These are phyloP conservation scores for Nitzschia putrida DNA, from an alignment of 108 stramenopile genomes.

Conservation along the genomic window DNA sequence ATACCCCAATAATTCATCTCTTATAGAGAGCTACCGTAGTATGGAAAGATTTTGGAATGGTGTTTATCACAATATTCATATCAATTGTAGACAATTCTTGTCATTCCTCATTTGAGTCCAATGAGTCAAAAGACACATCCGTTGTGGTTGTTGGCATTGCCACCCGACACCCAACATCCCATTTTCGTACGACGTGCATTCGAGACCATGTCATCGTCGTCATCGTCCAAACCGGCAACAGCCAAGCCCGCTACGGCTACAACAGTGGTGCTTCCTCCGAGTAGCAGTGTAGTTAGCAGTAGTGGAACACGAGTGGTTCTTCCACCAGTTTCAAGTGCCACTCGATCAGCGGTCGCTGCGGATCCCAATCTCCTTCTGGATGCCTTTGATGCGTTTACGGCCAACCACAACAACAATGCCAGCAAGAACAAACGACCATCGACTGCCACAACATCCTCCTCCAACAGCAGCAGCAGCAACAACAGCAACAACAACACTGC, in stretches of 20 bases:
- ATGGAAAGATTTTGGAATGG: too few species aligned
- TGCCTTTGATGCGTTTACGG: slow-evolving; percentile 50
- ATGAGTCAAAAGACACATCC: too few species aligned
- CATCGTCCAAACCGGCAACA: slow-evolving; percentile 5
- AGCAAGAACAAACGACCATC: neutral
- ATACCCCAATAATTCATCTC: too few species aligned
- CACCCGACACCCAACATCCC: too few species aligned
- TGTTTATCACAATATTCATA: too few species aligned
- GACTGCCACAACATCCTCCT: neutral
- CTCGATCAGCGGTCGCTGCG: slow-evolving; percentile 20
- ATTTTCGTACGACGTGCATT: too few species aligned
- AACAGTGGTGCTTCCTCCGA: neutral
- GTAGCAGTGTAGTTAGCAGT: neutral
- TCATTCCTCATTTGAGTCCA: too few species aligned
- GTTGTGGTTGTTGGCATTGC: too few species aligned
- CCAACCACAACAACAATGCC: slow-evolving; percentile 15
- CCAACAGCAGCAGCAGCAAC: neutral
- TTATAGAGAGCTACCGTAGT: too few species aligned
- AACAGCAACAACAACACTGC: slow-evolving; percentile 13
- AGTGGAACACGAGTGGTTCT: neutral
- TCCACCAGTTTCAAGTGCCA: neutral
- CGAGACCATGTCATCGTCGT: neutral
- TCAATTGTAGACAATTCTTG: too few species aligned
- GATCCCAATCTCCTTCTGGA: slow-evolving; percentile 57
- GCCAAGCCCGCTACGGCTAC: neutral